Evolutionary conservation across 1,284 basidiomycete genomes (phyloP).

Genomic region (Sparassis latifolia): DNA sequence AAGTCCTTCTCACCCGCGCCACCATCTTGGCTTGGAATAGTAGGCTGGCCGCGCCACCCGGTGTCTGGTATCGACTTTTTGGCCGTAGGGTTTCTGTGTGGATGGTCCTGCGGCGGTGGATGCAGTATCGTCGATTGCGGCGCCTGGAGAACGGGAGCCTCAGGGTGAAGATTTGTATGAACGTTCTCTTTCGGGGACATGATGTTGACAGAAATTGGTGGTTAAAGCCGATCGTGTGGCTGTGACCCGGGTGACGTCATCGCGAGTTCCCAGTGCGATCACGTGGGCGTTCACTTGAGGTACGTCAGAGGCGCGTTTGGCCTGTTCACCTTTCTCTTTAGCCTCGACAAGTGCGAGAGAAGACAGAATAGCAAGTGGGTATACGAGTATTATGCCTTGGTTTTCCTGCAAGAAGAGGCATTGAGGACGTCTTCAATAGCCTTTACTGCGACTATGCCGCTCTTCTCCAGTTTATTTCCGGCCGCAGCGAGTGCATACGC

Average conservation of each 20-base stretch:
- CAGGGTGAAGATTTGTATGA: conserved; percentile 14
- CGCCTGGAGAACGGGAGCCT: conserved; percentile 9
- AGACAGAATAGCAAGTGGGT: too few species aligned
- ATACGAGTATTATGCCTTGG: too few species aligned
- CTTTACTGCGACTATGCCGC: background rate
- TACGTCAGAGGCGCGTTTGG: too few species aligned
- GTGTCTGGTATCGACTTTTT: conserved; percentile 22
- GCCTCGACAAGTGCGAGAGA: too few species aligned
- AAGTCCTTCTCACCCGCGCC: conserved; percentile 23
- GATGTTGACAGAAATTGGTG: background rate
- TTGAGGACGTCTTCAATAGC: too few species aligned
- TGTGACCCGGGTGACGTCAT: too few species aligned
- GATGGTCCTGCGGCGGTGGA: conserved; percentile 22
- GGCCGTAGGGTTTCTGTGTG: background rate
- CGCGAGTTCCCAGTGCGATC: too few species aligned
- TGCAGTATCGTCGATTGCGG: conserved; percentile 17
- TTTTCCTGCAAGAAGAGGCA: too few species aligned
- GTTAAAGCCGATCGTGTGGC: too few species aligned
- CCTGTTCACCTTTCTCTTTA: too few species aligned
- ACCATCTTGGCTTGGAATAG: conserved; percentile 22
- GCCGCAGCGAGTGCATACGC: conserved; percentile 30
- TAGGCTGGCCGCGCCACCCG: conserved; percentile 21
- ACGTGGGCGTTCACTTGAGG: too few species aligned
- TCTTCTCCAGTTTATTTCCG: conserved; percentile 33
- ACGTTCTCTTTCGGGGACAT: conserved; percentile 4